These are phyloP conservation scores for Russula sp. DNA, from an alignment of 768 basidiomycete species.

Conservation along the genomic window DNA sequence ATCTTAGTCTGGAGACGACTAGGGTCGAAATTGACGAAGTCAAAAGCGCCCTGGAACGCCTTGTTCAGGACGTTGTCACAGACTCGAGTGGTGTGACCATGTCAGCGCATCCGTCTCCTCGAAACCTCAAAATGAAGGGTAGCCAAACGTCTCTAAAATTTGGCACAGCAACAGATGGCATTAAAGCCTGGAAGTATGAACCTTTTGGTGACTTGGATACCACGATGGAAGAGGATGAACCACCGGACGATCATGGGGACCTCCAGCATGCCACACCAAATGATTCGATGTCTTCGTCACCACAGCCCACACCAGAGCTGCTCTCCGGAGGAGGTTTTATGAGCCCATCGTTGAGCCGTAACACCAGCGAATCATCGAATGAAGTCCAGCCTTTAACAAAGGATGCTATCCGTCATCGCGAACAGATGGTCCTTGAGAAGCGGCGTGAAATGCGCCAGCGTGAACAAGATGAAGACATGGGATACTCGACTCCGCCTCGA, in stretches of 20 bases:
- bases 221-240: slow-evolving; percentile 27
- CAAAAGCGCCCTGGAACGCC: slow-evolving; percentile 34
- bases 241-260: slow-evolving; percentile 24
- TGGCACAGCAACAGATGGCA: slow-evolving; percentile 30
- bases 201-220: slow-evolving; percentile 29
- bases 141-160: slow-evolving; percentile 22
- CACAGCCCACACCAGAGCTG: slow-evolving; percentile 18
- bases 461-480: slow-evolving; percentile 41
- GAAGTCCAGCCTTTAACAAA: slow-evolving; percentile 46
- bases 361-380: slow-evolving; percentile 37
- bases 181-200: slow-evolving; percentile 29
- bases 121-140: slow-evolving; percentile 19
- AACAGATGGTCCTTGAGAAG: slow-evolving; percentile 65
- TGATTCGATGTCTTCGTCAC: slow-evolving; percentile 5
- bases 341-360: slow-evolving; percentile 31
- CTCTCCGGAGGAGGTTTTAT: slow-evolving; percentile 17
- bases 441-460: slow-evolving; percentile 52
- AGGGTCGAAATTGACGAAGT: slow-evolving; percentile 30
- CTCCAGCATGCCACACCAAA: slow-evolving; percentile 2
- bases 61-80: slow-evolving; percentile 32
- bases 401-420: slow-evolving; percentile 57
- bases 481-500: slow-evolving; percentile 30
- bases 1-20: slow-evolving; percentile 16
- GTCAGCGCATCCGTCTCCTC: slow-evolving; percentile 7
- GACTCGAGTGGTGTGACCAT: slow-evolving; percentile 9